Evolutionary conservation across 2,329 filamentous ascomycete genomes (phyloP), one percentile per base, ranked within the genome.

Genomic region (Sporothrix mexicana): DNA sequence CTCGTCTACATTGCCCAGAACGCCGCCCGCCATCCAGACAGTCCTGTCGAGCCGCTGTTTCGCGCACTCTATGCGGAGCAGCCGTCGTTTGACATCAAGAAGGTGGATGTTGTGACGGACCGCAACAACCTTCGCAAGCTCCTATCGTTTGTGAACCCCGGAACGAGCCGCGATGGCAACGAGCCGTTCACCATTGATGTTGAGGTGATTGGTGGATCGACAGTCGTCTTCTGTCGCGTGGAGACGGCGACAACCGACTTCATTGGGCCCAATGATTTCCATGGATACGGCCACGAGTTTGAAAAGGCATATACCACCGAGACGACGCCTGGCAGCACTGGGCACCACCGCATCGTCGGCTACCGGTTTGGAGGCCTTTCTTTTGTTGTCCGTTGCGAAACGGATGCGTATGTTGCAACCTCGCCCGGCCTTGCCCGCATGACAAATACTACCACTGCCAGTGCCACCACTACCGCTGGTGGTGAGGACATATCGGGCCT

Each of bases 101-200:
- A 76, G 0, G 74, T 83, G 64, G 82, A 86, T 74, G 72, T 87
- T 12, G 78, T 87, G 23, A 84, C 81, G 2, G 84, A 86, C 74
- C 78, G 83, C 43, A 85, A 84, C 77, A 85, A 84, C 69, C 80
- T 87, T 69, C 83, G 84, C 43, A 86, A 86, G 76, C 82, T 87
- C 23, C 79, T 86, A 1, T 79, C 79, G 1, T 85, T 86, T 73
- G 74, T 85, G 67, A 77, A 82, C 47, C 79, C 80, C 0, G 69
- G 20, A 7, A 73, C 76, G 55, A 45, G n/a, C 36, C 15, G 36
- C 3, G 23, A 64, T 41, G 36, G 59, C 4, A 74, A 79, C 45
- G 78, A 83, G 15, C 10, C 77, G 5, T 86, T 86, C 74, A 80
- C 78, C n/a, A 84, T 87, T 55, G 72, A 79, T 0, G 77, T 84